Evolutionary conservation across 805 yeast species (phyloP).

Genomic region (Pichia rugopelliculosa): DNA sequence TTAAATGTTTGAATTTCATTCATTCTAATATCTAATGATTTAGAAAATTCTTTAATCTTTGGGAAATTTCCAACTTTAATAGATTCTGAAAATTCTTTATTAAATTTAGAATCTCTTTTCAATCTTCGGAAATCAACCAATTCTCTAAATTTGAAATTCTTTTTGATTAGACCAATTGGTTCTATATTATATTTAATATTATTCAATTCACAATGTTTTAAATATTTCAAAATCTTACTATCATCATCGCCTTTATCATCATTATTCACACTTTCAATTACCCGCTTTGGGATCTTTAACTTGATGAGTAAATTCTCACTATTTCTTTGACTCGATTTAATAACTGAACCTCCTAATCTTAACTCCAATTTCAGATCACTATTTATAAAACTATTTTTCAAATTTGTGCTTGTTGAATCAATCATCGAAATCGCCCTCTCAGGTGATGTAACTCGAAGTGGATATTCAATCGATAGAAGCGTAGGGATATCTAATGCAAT

Average conservation of each 20-base stretch:
- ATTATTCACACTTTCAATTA: no score
- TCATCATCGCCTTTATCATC: conserved; percentile 31
- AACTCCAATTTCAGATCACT: conserved; percentile 24
- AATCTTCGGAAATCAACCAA: conserved; percentile 82
- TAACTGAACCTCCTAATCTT: conserved; percentile 29
- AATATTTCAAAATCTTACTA: conserved; percentile 40
- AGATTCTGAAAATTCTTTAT: conserved; percentile 32
- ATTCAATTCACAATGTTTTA: conserved; percentile 30
- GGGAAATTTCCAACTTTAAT: conserved; percentile 36
- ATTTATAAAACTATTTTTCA: conserved; percentile 30
- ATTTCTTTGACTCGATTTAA: conserved; percentile 44
- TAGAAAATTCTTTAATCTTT: conserved; percentile 35
- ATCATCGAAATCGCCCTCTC: conserved; percentile 59
- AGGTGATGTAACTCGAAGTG: conserved; percentile 57
- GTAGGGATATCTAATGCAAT: conserved; percentile 59
- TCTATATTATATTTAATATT: conserved; percentile 33
- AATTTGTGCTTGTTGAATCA: conserved; percentile 50
- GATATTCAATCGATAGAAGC: conserved; percentile 70
- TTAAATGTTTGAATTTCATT: conserved; percentile 11
- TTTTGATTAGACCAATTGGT: conserved; percentile 62
- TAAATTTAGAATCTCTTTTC: conserved; percentile 49
- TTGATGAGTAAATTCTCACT: conserved; percentile 55
- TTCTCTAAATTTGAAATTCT: conserved; percentile 71
- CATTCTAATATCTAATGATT: conserved; percentile 17
- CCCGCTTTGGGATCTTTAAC: conserved; percentile 51